These are phyloP conservation scores for Neonothopanus nambi DNA, from an alignment of 1,284 basidiomycete species.

Conservation along the genomic window DNA sequence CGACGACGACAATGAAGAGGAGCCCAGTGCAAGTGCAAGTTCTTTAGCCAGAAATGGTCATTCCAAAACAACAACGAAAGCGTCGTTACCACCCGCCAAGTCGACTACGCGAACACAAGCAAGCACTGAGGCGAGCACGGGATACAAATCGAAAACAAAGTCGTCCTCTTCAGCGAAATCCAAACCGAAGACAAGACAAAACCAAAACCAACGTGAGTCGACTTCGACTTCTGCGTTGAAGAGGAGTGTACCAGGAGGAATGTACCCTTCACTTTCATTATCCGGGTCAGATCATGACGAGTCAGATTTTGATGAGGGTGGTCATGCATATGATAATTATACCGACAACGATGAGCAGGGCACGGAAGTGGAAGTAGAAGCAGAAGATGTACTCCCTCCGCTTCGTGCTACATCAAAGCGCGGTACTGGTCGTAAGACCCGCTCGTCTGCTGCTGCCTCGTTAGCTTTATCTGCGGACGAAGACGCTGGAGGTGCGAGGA, in stretches of 20 bases:
- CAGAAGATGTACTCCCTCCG: constrained; percentile 54
- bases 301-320: constrained; percentile 29
- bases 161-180: constrained; percentile 21
- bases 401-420: constrained; percentile 40
- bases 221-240: constrained; percentile 28
- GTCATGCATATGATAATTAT: constrained; percentile 36
- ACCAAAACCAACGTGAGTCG: constrained; percentile 16
- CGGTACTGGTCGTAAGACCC: constrained; percentile 25
- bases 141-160: not conserved
- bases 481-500: constrained; percentile 30
- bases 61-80: no score
- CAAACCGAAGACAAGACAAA: constrained; percentile 15
- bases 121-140: no score
- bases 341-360: constrained; percentile 37
- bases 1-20: constrained; percentile 28
- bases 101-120: no score
- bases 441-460: no score
- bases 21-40: no score
- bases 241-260: constrained; percentile 54
- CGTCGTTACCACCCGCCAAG: no score
- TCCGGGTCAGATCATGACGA: constrained; percentile 31
- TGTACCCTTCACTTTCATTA: constrained; percentile 30
- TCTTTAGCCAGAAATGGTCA: no score
- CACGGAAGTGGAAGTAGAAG: constrained; percentile 32
- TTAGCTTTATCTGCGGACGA: constrained; percentile 29